phyloP scores from a whole-genome alignment of 495 filamentous ascomycete genomes.

The Neurospora discreta region DNA sequence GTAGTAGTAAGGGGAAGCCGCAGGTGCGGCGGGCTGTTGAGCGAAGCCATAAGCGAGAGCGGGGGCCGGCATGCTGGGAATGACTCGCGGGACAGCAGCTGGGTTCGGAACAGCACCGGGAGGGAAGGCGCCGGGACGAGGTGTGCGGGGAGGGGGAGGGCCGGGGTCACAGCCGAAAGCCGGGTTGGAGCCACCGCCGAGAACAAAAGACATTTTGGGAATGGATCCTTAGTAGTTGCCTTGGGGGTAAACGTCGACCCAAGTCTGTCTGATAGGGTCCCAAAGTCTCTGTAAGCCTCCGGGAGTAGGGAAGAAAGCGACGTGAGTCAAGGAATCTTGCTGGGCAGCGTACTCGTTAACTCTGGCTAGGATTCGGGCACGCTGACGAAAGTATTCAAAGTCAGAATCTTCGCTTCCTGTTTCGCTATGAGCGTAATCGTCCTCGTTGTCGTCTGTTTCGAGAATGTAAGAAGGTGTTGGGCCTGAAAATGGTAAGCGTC shows the following conservation, averaged over 20 bases:
- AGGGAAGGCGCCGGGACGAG: background rate
- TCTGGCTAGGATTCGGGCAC: background rate
- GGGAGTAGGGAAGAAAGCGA: background rate
- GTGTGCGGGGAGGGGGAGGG: slow-evolving; percentile 8
- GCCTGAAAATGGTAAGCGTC: background rate
- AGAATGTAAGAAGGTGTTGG: background rate
- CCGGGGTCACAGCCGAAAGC: slow-evolving; percentile 15
- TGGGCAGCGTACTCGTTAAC: background rate
- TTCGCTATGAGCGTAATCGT: background rate
- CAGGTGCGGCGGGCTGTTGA: background rate
- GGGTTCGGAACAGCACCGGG: slow-evolving; percentile 1
- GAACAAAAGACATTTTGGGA: slow-evolving; percentile 5
- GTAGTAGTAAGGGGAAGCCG: background rate
- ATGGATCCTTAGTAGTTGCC: background rate
- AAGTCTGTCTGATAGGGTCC: background rate
- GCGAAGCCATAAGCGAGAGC: background rate
- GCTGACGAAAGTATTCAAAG: background rate
- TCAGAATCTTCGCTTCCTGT: background rate
- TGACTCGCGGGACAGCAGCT: background rate
- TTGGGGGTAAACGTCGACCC: background rate
- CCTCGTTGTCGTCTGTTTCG: background rate
- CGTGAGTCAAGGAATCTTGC: background rate
- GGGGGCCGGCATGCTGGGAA: background rate
- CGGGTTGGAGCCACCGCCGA: slow-evolving; percentile 16
- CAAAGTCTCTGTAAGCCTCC: background rate